phyloP scores from a whole-genome alignment of 306 rosid species.

The Castanea crenata region DNA sequence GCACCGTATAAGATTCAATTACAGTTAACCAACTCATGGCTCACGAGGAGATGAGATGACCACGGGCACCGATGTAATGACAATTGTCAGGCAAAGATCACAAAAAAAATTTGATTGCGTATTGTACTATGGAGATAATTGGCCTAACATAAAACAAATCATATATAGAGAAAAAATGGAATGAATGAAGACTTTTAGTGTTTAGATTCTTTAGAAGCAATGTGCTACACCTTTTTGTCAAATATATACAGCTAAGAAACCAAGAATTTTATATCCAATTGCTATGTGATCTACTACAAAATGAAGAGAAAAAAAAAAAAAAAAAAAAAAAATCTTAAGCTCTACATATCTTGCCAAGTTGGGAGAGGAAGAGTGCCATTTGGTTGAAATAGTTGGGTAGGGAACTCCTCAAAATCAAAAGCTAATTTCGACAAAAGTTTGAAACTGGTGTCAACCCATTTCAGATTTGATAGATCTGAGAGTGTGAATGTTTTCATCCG shows the following conservation, averaged over 20 bases:
- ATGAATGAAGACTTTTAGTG: not conserved
- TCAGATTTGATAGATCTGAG: not conserved
- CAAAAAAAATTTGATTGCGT: not conserved
- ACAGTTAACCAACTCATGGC: constrained; percentile 23
- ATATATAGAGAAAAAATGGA: not conserved
- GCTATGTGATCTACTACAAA: constrained; percentile 8
- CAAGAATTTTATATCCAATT: not conserved
- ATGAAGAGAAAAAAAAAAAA: not conserved
- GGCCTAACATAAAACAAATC: not conserved
- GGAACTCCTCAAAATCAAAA: not conserved
- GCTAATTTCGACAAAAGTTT: not conserved
- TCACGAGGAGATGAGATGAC: constrained; percentile 23
- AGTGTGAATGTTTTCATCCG: not conserved
- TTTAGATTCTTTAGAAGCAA: not conserved
- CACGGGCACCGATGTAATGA: too few species aligned
- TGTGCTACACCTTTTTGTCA: not conserved
- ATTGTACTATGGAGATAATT: not conserved
- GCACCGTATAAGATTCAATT: not conserved
- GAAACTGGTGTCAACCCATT: not conserved
- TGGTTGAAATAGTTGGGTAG: too few species aligned
- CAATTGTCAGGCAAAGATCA: too few species aligned
- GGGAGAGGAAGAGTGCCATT: too few species aligned
- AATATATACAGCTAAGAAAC: not conserved
- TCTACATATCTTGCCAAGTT: constrained; percentile 5
- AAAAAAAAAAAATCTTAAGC: not conserved